Evolutionary conservation across 148 eudicot species (phyloP).

Genomic region (Diospyros kaki): DNA sequence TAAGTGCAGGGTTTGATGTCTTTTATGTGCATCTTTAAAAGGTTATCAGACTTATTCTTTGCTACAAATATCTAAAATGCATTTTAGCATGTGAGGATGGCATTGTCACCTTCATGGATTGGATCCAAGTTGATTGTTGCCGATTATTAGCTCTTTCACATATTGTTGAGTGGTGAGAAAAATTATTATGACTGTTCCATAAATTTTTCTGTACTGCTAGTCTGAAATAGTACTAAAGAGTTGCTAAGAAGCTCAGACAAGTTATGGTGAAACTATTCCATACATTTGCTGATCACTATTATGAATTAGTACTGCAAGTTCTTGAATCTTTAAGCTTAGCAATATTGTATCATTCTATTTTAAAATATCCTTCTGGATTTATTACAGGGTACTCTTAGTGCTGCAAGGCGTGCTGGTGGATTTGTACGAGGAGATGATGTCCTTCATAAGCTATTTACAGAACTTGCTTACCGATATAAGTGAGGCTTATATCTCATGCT

Average conservation of each 20-base stretch:
- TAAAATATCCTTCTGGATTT: neutral
- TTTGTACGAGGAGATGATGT: conserved; percentile 98
- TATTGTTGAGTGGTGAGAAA: too few relatives aligned
- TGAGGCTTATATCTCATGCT: conserved; percentile 26
- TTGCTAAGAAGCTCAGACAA: neutral
- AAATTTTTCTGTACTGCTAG: too few relatives aligned
- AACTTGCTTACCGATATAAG: conserved; percentile 93
- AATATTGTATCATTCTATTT: neutral
- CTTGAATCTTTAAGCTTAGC: neutral
- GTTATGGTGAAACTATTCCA: neutral
- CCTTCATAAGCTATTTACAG: conserved; percentile 86
- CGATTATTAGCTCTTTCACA: neutral
- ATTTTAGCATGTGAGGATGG: neutral
- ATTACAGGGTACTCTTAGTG: conserved; percentile 78
- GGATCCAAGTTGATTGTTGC: neutral
- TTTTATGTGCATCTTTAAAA: neutral
- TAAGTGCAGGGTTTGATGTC: neutral
- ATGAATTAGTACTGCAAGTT: neutral
- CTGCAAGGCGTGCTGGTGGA: conserved; percentile 86
- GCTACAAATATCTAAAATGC: neutral
- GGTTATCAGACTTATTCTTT: neutral
- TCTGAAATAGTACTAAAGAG: neutral
- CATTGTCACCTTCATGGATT: neutral
- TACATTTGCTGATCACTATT: neutral
- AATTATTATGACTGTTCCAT: too few relatives aligned